Evolutionary conservation across 1,284 basidiomycete genomes (phyloP).

Genomic region (Ceraceosorus guamensis): DNA sequence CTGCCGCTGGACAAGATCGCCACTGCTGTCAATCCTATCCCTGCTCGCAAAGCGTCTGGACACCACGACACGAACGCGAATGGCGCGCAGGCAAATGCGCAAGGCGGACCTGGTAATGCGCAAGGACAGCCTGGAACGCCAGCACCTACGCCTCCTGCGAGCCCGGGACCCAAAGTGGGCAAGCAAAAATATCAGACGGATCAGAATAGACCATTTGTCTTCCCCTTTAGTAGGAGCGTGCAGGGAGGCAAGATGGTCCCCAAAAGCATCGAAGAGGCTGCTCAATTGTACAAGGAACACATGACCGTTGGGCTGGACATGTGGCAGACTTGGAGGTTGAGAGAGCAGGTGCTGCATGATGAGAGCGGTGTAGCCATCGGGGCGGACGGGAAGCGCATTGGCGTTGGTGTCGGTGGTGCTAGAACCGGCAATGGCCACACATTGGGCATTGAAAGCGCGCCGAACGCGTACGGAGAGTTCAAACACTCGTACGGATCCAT

Average conservation of each 20-base stretch:
- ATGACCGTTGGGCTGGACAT: constrained; percentile 82
- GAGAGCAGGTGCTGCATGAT: constrained; percentile 87
- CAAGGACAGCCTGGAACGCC: constrained; percentile 52
- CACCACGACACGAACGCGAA: constrained; percentile 56
- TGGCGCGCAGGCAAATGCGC: constrained; percentile 78
- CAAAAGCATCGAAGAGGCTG: constrained; percentile 90
- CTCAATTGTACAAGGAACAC: constrained; percentile 78
- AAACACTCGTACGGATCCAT: neutral
- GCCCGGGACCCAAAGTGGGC: constrained; percentile 75
- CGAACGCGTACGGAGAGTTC: no score
- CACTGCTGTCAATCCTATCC: constrained; percentile 32
- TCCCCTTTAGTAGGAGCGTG: constrained; percentile 69
- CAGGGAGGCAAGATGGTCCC: constrained; percentile 62
- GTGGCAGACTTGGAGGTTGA: constrained; percentile 87
- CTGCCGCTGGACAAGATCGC: constrained; percentile 47
- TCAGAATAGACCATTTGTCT: constrained; percentile 84
- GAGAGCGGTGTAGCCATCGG: constrained; percentile 83
- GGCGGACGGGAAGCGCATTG: constrained; percentile 29
- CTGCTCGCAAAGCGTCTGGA: constrained; percentile 27
- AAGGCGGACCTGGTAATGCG: constrained; percentile 58
- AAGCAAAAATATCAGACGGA: constrained; percentile 99
- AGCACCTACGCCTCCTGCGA: constrained; percentile 70
- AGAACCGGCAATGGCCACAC: neutral
- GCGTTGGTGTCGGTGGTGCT: constrained; percentile 17
- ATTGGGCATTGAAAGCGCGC: neutral